These are phyloP conservation scores for Cicer bijugum DNA, from an alignment of 306 rosid genomes.

Conservation along the genomic window DNA sequence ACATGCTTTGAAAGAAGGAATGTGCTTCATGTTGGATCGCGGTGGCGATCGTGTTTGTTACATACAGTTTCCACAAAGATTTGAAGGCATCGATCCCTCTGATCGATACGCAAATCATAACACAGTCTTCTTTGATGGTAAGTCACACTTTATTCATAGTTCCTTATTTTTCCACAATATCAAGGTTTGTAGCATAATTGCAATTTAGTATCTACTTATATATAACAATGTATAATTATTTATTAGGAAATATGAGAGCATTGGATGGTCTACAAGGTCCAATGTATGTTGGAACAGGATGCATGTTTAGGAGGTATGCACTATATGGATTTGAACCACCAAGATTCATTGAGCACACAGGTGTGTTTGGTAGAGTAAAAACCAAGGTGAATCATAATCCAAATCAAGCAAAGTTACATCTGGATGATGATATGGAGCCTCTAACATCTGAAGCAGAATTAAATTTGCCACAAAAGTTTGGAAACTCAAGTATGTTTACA, in stretches of 20 bases:
- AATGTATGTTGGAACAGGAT: conserved; percentile 85
- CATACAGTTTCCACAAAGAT: conserved; percentile 85
- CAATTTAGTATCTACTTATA: background rate
- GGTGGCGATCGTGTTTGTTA: conserved; percentile 87
- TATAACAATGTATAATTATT: background rate
- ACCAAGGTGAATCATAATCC: conserved; percentile 52
- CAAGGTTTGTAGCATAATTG: background rate
- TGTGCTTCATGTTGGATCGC: conserved; percentile 90
- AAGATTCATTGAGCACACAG: conserved; percentile 72
- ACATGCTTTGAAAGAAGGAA: conserved; percentile 72
- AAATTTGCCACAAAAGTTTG: conserved; percentile 72
- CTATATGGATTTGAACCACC: conserved; percentile 89
- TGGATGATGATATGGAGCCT: conserved; percentile 60
- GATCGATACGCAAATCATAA: conserved; percentile 92
- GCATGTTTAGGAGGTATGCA: conserved; percentile 86
- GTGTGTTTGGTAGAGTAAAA: conserved; percentile 67
- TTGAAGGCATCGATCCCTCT: conserved; percentile 87
- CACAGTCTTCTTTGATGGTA: conserved; percentile 93
- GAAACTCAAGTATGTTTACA: conserved; percentile 62
- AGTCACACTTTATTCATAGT: background rate
- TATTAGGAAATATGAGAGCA: conserved; percentile 81
- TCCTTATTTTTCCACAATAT: background rate
- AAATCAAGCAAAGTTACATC: background rate
- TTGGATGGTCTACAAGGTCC: conserved; percentile 93
- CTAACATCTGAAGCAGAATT: conserved; percentile 61